phyloP scores from a whole-genome alignment of 352 stramenopile species.

The Phytophthora hybrid region DNA sequence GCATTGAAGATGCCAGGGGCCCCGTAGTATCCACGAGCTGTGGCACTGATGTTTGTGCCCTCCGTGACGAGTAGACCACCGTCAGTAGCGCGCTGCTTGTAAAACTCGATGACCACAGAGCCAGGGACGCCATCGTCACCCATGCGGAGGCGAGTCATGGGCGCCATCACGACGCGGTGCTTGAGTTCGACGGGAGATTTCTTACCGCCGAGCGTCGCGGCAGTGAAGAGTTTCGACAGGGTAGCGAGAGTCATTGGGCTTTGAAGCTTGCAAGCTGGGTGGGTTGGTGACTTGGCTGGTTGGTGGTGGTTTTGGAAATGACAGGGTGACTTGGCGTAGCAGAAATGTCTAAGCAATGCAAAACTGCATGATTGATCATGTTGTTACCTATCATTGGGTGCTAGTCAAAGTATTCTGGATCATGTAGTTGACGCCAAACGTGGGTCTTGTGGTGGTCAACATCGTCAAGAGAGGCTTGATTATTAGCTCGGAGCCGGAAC shows the following conservation, averaged over 20 bases:
- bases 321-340: not conserved
- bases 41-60: conserved; percentile 51
- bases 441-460: no score
- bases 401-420: no score
- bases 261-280: not conserved
- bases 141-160: conserved; percentile 41
- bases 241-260: conserved; percentile 3
- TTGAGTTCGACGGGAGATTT: conserved; percentile 7
- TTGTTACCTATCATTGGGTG: no score
- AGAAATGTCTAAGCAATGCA: no score
- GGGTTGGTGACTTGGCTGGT: not conserved
- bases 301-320: not conserved
- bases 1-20: conserved; percentile 43
- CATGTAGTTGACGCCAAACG: no score
- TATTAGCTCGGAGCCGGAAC: no score
- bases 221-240: conserved; percentile 37
- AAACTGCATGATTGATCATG: no score
- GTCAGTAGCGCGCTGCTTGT: conserved; percentile 44
- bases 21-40: conserved; percentile 26
- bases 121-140: conserved; percentile 30
- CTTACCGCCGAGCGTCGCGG: conserved; percentile 36
- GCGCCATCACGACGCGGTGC: conserved; percentile 56
- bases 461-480: no score
- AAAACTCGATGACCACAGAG: conserved; percentile 41
- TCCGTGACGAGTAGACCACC: conserved; percentile 57